phyloP scores from a whole-genome alignment of 1,284 basidiomycete species.

The Moesziomyces sp. region DNA sequence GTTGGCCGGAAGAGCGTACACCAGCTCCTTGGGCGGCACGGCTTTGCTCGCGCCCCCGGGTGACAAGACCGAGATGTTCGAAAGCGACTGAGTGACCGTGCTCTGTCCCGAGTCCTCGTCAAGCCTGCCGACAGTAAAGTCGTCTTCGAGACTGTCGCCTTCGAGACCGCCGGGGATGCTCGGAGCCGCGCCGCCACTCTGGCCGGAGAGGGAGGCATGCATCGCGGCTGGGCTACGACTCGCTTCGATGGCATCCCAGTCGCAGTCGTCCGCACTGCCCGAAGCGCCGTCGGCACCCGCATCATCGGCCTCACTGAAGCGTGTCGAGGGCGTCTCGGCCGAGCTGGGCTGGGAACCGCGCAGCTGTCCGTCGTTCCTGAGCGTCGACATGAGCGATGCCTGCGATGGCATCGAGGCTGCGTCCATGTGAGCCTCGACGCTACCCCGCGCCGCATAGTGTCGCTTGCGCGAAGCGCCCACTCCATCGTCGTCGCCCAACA shows the following conservation, averaged over 20 bases:
- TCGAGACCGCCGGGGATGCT: not conserved
- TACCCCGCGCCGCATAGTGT: not conserved
- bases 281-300: not conserved
- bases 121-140: slow-evolving; percentile 39
- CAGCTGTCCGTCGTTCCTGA: slow-evolving; percentile 20
- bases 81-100: slow-evolving; percentile 12
- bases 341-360: slow-evolving; percentile 37
- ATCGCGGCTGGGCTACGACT: slow-evolving; percentile 22
- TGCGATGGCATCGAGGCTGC: slow-evolving; percentile 18
- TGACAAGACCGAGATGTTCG: slow-evolving; percentile 3
- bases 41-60: slow-evolving; percentile 3
- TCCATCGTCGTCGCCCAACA: slow-evolving; percentile 30
- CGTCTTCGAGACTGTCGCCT: slow-evolving; percentile 28
- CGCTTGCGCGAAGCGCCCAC: slow-evolving; percentile 1
- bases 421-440: slow-evolving; percentile 1
- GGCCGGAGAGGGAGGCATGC: slow-evolving; percentile 4
- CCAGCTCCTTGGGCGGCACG: slow-evolving; percentile 13
- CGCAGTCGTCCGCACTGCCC: slow-evolving; percentile 23
- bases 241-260: slow-evolving; percentile 38
- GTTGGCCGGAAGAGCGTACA: slow-evolving; percentile 31
- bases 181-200: not conserved
- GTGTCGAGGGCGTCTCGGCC: slow-evolving; percentile 39
- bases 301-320: slow-evolving; percentile 39
- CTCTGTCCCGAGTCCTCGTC: slow-evolving; percentile 29
- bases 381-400: slow-evolving; percentile 21